These are phyloP conservation scores for Xylaria longipes DNA, from an alignment of 495 filamentous ascomycete genomes.

Conservation along the genomic window DNA sequence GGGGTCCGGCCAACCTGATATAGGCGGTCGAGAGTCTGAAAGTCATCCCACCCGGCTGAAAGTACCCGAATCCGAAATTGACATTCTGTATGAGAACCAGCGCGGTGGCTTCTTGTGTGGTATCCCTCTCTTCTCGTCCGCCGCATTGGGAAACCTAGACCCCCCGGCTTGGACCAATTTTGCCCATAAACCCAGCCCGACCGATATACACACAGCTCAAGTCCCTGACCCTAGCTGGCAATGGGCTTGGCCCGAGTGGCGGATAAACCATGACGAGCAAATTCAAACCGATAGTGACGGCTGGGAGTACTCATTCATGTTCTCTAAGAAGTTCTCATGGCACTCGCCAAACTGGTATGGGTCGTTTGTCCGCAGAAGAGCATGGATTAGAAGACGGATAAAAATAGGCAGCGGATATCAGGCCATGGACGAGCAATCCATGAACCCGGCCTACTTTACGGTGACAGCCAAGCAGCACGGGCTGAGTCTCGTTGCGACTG, in stretches of 20 bases:
- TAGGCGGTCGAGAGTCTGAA: background rate
- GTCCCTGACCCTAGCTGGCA: constrained; percentile 94
- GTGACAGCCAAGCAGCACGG: constrained; percentile 50
- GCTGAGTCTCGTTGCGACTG: background rate
- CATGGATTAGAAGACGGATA: constrained; percentile 86
- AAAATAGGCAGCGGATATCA: constrained; percentile 58
- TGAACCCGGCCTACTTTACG: constrained; percentile 87
- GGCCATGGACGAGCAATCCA: constrained; percentile 60
- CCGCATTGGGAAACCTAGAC: constrained; percentile 86
- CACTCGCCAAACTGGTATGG: constrained; percentile 92
- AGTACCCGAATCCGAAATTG: constrained; percentile 66
- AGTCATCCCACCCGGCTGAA: constrained; percentile 21
- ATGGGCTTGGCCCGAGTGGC: constrained; percentile 96
- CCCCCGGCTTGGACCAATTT: constrained; percentile 84
- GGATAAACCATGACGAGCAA: constrained; percentile 85
- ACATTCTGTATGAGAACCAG: constrained; percentile 95
- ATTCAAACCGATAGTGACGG: constrained; percentile 82
- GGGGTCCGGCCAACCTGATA: background rate
- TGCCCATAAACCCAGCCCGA: constrained; percentile 72
- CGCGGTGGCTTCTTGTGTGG: constrained; percentile 86
- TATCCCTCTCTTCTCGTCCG: constrained; percentile 83
- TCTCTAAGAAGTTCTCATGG: constrained; percentile 78
- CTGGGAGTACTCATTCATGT: constrained; percentile 94
- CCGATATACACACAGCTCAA: constrained; percentile 89
- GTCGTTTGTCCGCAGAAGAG: constrained; percentile 85